A percentile compares a stretch with the other conserved stretches of the same genome.
phyloP scores from a whole-genome alignment of 2,329 filamentous ascomycete genomes.

The Teratosphaeria viscida region DNA sequence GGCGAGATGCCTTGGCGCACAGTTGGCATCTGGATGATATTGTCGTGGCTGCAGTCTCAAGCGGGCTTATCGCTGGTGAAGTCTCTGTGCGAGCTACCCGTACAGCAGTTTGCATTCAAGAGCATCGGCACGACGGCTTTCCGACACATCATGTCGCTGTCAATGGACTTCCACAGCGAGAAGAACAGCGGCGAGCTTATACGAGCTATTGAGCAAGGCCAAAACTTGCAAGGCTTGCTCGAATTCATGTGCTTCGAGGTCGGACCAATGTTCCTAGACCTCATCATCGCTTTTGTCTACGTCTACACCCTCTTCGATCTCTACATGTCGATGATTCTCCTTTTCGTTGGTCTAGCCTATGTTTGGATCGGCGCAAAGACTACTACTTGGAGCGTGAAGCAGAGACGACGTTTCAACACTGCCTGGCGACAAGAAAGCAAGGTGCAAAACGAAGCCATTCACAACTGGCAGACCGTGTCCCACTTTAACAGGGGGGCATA shows the following conservation, averaged over 20 bases:
- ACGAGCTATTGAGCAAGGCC: slow-evolving; percentile 54
- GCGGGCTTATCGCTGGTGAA: slow-evolving; percentile 43
- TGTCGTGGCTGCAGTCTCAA: slow-evolving; percentile 40
- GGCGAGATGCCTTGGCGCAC: slow-evolving; percentile 42
- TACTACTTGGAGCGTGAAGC: slow-evolving; percentile 29
- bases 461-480: slow-evolving; percentile 50
- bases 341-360: slow-evolving; percentile 40
- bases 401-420: slow-evolving; percentile 19
- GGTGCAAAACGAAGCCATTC: slow-evolving; percentile 48
- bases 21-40: slow-evolving; percentile 42
- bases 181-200: slow-evolving; percentile 56
- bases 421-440: slow-evolving; percentile 39
- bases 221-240: slow-evolving; percentile 48
- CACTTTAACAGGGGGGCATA: slow-evolving; percentile 49
- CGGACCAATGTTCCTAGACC: slow-evolving; percentile 51
- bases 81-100: slow-evolving; percentile 42
- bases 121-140: slow-evolving; percentile 52
- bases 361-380: slow-evolving; percentile 40
- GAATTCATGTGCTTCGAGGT: slow-evolving; percentile 51
- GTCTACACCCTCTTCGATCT: slow-evolving; percentile 53
- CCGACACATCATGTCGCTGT: slow-evolving; percentile 56
- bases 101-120: slow-evolving; percentile 49
- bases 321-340: slow-evolving; percentile 46
- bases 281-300: slow-evolving; percentile 50
- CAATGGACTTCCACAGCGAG: slow-evolving; percentile 59